phyloP scores from a whole-genome alignment of 1,284 basidiomycete species.

The Leccinum pachyderme region DNA sequence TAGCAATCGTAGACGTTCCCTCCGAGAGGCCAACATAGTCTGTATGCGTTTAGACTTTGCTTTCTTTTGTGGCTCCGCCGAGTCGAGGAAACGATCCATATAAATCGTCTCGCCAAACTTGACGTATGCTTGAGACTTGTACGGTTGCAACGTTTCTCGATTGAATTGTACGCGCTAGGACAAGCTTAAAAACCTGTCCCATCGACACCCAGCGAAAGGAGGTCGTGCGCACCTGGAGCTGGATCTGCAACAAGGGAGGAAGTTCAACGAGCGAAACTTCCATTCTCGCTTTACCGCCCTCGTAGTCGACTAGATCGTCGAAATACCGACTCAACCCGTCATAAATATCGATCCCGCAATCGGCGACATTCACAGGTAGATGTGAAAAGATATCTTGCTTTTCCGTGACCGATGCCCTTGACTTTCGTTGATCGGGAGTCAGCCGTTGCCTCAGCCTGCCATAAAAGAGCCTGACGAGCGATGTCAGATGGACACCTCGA shows the following conservation, averaged over 20 bases:
- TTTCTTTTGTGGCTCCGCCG: constrained; percentile 68
- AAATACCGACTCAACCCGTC: constrained; percentile 94
- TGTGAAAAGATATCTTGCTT: constrained; percentile 94
- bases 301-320: constrained; percentile 86
- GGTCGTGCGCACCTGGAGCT: constrained; percentile 70
- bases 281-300: constrained; percentile 84
- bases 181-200: neutral
- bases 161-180: constrained; percentile 94
- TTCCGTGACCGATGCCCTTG: constrained; percentile 66
- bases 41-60: constrained; percentile 69
- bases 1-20: constrained; percentile 66
- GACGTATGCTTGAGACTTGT: constrained; percentile 95
- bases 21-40: constrained; percentile 56
- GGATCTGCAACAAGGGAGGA: constrained; percentile 91
- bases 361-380: constrained; percentile 89
- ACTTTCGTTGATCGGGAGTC: constrained; percentile 43
- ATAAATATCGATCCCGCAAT: constrained; percentile 87
- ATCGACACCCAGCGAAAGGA: neutral
- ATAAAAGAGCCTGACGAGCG: constrained; percentile 71
- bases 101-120: constrained; percentile 85
- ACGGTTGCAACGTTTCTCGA: constrained; percentile 81
- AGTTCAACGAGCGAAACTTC: constrained; percentile 85
- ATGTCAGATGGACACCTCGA: constrained; percentile 3
- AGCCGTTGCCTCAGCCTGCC: constrained; percentile 83
- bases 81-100: constrained; percentile 91